Base-by-base conservation (phyloP, 164 flowering plant genomes). In the Tinospora cordifolia region DNA sequence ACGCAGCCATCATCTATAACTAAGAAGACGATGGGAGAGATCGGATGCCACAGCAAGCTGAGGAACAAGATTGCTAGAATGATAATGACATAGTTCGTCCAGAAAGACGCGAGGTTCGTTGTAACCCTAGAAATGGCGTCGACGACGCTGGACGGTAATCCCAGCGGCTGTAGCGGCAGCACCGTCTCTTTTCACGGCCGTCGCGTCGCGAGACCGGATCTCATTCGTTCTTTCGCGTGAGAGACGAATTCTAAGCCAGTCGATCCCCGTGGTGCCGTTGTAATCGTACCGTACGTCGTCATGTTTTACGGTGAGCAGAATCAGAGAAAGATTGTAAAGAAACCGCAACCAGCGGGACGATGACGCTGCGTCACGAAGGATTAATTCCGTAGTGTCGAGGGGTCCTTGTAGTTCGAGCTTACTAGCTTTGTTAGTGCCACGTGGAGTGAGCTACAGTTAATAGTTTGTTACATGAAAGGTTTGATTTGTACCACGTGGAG, bases 271-370 rank as follows among this genome's bases (percentile, higher is more conserved):
- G 72, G 14, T 9, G 79, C 71, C 2, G 84, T 74, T 1, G 86
- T 85, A 2, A 87, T 83, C 7, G 89, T 83, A 2, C 87, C 93
- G 72, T 85, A 85, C 0, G 74, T 84, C 12, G 87, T 81, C 87
- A 82, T 88, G 36, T 30, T 57, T 66, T 67, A 44, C 59, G 26
- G 59, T 24, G 36, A 30, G 36, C 4, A 30, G 36, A 30, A 4
- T 1, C 4, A 30, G 36, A 4, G 36, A 30, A 2, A 30, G 4
- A 30, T 30, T 54, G 60, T 9, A 22, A 54, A 9, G 21, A 51
- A 44, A 54, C 60, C 25, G 60, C 6, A 14, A 25, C n/a, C n/a
- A 0, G 60, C 24, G 60, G 24, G 36, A 30, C 36, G 59, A 54
- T 22, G 5, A 1, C 24, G 21, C n/a, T n/a, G 24, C 24, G 25